Evolutionary conservation across 2,329 filamentous ascomycete genomes (phyloP).

Genomic region (Cladophialophora carrionii): DNA sequence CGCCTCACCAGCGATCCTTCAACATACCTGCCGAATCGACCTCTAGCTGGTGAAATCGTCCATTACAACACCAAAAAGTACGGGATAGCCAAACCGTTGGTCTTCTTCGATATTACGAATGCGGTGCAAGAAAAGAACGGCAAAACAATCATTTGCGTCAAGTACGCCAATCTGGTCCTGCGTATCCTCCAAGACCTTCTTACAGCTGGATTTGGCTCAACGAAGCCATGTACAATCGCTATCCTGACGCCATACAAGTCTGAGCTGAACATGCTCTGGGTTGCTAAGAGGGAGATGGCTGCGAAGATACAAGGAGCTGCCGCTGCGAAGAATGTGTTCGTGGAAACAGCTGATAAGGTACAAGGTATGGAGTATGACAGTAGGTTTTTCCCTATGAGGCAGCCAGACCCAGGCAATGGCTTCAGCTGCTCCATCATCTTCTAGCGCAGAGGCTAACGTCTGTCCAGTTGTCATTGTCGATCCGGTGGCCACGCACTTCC

Average conservation of each 20-base stretch:
- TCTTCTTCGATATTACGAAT: conserved; percentile 12
- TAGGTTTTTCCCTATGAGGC: not conserved
- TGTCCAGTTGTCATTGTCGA: conserved; percentile 14
- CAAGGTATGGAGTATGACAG: conserved; percentile 22
- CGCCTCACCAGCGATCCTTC: not conserved
- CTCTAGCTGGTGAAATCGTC: not conserved
- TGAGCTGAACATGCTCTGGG: conserved; percentile 11
- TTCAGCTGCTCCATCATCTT: not conserved
- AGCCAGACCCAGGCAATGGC: not conserved
- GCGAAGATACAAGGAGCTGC: not conserved
- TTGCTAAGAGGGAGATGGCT: conserved; percentile 14
- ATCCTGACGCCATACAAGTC: conserved; percentile 23
- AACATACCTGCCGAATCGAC: not conserved
- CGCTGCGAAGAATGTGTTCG: conserved; percentile 9
- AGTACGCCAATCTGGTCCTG: conserved; percentile 14
- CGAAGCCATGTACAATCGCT: conserved; percentile 20
- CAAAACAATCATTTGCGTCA: conserved; percentile 9
- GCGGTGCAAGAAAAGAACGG: not conserved
- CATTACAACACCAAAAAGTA: conserved; percentile 12
- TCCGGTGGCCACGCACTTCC: conserved; percentile 1
- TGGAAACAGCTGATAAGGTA: conserved; percentile 13
- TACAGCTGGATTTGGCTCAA: conserved; percentile 11
- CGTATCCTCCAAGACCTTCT: conserved; percentile 16
- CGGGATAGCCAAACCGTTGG: conserved; percentile 4
- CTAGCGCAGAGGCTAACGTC: not conserved